These are phyloP conservation scores for Alternaria arborescens DNA, from an alignment of 2,329 filamentous ascomycete genomes.

Conservation along the genomic window DNA sequence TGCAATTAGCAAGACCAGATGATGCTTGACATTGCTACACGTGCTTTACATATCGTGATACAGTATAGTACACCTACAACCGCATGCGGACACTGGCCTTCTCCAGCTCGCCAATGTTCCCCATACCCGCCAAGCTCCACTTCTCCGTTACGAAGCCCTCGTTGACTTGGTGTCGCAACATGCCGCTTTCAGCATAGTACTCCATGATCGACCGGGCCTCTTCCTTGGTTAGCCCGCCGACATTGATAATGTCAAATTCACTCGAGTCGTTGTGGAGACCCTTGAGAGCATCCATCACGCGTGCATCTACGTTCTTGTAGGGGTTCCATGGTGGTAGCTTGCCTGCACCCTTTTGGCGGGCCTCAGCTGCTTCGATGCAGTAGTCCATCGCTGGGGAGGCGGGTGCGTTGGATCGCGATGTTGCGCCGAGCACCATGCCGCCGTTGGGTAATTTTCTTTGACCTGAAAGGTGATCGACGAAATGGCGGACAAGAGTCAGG, in stretches of 20 bases:
- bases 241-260: conserved; percentile 57
- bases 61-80: conserved; percentile 38
- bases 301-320: conserved; percentile 61
- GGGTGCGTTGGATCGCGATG: conserved; percentile 74
- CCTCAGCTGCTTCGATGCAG: conserved; percentile 63
- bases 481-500: conserved; percentile 76
- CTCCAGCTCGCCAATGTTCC: conserved; percentile 87
- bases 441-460: conserved; percentile 69
- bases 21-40: conserved; percentile 16
- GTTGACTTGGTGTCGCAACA: conserved; percentile 75
- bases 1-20: conserved; percentile 61
- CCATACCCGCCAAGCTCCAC: conserved; percentile 83
- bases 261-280: conserved; percentile 48
- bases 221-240: conserved; percentile 74
- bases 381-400: conserved; percentile 72
- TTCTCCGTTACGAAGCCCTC: conserved; percentile 78
- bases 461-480: conserved; percentile 72
- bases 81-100: conserved; percentile 62
- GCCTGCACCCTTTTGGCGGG: conserved; percentile 49
- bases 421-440: conserved; percentile 79
- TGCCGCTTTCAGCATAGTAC: conserved; percentile 89
- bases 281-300: conserved; percentile 59
- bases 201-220: conserved; percentile 86
- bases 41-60: conserved; percentile 30
- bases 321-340: conserved; percentile 58